A percentile compares a stretch with the other conserved stretches of the same genome.
phyloP scores from a whole-genome alignment of 2,329 filamentous ascomycete genomes.

The Claviceps monticola region DNA sequence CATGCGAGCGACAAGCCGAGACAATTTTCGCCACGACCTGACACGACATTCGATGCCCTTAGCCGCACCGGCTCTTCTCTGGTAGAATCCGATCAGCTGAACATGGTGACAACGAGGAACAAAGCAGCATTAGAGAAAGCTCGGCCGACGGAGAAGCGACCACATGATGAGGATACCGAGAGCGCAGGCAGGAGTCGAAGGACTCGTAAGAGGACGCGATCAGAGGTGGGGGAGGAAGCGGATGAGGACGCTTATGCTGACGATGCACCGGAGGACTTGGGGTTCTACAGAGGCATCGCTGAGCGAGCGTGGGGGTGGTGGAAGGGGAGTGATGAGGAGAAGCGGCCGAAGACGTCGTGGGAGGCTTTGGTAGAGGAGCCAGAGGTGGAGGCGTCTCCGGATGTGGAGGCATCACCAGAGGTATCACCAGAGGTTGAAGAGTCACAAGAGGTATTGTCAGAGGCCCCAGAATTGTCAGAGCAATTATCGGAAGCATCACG shows the following conservation, averaged over 20 bases:
- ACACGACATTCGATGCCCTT: not conserved
- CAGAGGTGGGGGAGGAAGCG: not conserved
- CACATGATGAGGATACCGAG: not conserved
- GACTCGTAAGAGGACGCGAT: not conserved
- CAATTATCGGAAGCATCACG: no score
- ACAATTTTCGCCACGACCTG: not conserved
- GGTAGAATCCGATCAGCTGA: not conserved
- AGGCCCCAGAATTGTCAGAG: no score
- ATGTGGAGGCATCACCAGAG: no score
- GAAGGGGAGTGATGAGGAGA: not conserved
- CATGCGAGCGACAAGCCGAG: no score
- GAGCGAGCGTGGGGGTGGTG: not conserved
- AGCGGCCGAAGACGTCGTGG: no score
- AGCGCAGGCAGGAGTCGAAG: not conserved
- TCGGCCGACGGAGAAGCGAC: not conserved
- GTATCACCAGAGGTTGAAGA: no score
- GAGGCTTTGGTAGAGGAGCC: no score
- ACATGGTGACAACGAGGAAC: conserved; percentile 4
- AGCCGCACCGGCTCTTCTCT: not conserved
- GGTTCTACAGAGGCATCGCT: not conserved
- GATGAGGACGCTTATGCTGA: not conserved
- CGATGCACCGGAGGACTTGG: not conserved
- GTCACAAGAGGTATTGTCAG: no score
- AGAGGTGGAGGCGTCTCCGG: no score
- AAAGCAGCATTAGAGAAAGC: not conserved